phyloP scores from a whole-genome alignment of 1,284 basidiomycete species.

The Pseudozyma tsukubaensis region DNA sequence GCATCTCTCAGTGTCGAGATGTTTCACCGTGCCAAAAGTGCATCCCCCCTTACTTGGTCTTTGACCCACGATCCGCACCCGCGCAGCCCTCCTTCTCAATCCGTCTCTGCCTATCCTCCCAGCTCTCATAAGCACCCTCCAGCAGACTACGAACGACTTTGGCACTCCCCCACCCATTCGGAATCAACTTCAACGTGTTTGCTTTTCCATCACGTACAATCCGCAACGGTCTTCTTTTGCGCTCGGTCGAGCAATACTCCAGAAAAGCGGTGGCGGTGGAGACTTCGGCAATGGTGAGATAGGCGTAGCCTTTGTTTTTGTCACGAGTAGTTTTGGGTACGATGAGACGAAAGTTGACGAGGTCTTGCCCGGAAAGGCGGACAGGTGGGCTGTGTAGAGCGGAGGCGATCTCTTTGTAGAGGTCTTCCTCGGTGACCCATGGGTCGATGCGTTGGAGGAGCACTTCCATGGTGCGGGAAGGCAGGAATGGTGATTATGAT shows the following conservation, averaged over 20 bases:
- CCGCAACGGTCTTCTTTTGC: constrained; percentile 8
- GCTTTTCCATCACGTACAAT: constrained; percentile 10
- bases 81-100: constrained; percentile 3
- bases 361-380: constrained; percentile 7
- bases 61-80: constrained; percentile 1
- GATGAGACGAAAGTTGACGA: constrained; percentile 29
- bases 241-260: constrained; percentile 11
- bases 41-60: background rate
- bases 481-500: background rate
- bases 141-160: constrained; percentile 15
- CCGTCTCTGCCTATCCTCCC: constrained; percentile 18
- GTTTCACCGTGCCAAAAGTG: no score
- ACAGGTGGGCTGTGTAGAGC: constrained; percentile 33
- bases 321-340: constrained; percentile 5
- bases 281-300: constrained; percentile 28
- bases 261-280: constrained; percentile 31
- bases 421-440: constrained; percentile 38
- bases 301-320: constrained; percentile 24
- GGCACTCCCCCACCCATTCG: constrained; percentile 21
- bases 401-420: constrained; percentile 24
- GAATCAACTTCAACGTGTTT: constrained; percentile 22
- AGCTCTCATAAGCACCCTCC: constrained; percentile 13
- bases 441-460: constrained; percentile 20
- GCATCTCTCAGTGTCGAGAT: no score
- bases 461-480: constrained; percentile 28